These are phyloP conservation scores for Usnea hakonensis DNA, from an alignment of 495 filamentous ascomycete species.

Conservation along the genomic window DNA sequence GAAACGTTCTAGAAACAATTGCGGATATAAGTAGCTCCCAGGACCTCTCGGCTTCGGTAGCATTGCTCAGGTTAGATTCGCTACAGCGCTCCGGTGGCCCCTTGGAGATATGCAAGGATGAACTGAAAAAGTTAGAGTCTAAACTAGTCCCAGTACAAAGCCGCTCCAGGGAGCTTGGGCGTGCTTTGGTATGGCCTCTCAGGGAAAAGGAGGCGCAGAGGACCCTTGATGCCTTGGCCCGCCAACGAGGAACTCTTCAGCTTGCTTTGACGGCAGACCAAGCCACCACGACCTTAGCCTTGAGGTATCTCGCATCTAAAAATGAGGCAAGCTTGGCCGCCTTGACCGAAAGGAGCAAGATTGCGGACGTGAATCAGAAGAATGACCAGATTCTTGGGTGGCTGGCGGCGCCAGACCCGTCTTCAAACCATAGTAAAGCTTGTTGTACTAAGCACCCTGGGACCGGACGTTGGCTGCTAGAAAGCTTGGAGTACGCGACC, in stretches of 20 bases:
- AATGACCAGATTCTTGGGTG: background rate
- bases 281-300: background rate
- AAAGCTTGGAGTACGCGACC: background rate
- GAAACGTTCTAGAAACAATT: background rate
- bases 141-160: background rate
- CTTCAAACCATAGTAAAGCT: background rate
- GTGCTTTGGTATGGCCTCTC: background rate
- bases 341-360: background rate
- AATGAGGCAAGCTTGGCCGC: background rate
- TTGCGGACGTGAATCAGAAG: background rate
- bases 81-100: background rate
- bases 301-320: background rate
- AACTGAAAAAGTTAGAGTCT: background rate
- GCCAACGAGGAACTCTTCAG: background rate
- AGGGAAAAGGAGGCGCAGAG: background rate
- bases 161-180: background rate
- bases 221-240: background rate
- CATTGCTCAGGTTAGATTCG: background rate
- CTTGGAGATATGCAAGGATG: background rate
- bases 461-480: slow-evolving; percentile 6
- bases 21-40: background rate
- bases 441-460: background rate
- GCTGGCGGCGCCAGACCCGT: background rate
- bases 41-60: background rate
- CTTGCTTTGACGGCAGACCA: background rate